phyloP scores from a whole-genome alignment of 805 yeast genomes.

The Ogataea pini region DNA sequence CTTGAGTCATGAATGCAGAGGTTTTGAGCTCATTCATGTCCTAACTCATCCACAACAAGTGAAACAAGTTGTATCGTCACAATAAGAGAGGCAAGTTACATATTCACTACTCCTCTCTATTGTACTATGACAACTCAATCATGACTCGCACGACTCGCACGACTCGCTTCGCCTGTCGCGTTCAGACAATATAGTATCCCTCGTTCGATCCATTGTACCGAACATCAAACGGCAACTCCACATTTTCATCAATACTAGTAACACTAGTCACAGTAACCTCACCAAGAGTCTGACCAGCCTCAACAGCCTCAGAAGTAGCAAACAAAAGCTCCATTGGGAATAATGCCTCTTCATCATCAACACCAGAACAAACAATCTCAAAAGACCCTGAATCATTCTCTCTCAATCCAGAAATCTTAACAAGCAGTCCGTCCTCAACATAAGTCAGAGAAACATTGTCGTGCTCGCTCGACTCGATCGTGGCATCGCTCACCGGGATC shows the following conservation, averaged over 20 bases:
- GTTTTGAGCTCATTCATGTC: no score
- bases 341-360: constrained; percentile 72
- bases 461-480: constrained; percentile 52
- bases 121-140: no score
- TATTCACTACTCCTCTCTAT: no score
- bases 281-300: constrained; percentile 40
- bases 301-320: constrained; percentile 38
- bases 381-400: constrained; percentile 65
- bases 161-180: not conserved
- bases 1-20: no score
- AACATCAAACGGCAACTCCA: constrained; percentile 69
- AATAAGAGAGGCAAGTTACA: no score
- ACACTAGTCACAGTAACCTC: constrained; percentile 68
- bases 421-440: constrained; percentile 68
- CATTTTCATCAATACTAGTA: constrained; percentile 48
- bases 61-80: no score
- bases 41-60: no score
- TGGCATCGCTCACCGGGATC: constrained; percentile 66
- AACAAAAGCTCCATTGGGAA: constrained; percentile 86
- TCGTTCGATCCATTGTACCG: constrained; percentile 59
- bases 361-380: constrained; percentile 71
- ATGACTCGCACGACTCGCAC: not conserved
- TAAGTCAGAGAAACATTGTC: constrained; percentile 58
- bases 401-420: constrained; percentile 57
- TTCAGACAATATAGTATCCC: constrained; percentile 50